Conservation (phyloP, 345 rosid species). For the Murraya paniculata region DNA sequence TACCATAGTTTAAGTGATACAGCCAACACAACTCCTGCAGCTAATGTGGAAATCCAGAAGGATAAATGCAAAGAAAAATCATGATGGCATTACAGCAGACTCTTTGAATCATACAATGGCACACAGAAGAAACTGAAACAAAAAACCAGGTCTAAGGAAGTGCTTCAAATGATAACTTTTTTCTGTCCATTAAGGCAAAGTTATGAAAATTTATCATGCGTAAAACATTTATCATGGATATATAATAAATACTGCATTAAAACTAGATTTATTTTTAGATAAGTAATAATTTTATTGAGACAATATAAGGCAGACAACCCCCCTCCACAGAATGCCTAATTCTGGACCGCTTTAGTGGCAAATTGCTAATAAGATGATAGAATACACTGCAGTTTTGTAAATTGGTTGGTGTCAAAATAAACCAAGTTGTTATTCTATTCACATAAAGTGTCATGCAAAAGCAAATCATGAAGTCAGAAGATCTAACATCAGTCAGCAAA, state of each 20-base stretch:
- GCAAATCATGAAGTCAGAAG: not conserved
- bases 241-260: not conserved
- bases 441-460: not conserved
- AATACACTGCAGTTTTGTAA: not conserved
- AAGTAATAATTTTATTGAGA: not conserved
- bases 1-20: not conserved
- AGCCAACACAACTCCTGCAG: not conserved
- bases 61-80: not conserved
- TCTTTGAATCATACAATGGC: not conserved
- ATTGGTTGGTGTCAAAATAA: not conserved
- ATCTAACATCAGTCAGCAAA: not conserved
- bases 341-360: not conserved
- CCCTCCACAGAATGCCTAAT: not conserved
- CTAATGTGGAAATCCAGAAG: not conserved
- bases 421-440: not conserved
- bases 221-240: not conserved
- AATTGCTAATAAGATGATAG: not conserved
- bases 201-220: not conserved
- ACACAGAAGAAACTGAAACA: not conserved
- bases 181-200: not conserved
- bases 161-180: not conserved
- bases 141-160: not conserved
- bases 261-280: not conserved
- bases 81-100: not conserved
- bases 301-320: not conserved